phyloP scores from a whole-genome alignment of 1,284 basidiomycete genomes.

The Amylostereum areolatum region DNA sequence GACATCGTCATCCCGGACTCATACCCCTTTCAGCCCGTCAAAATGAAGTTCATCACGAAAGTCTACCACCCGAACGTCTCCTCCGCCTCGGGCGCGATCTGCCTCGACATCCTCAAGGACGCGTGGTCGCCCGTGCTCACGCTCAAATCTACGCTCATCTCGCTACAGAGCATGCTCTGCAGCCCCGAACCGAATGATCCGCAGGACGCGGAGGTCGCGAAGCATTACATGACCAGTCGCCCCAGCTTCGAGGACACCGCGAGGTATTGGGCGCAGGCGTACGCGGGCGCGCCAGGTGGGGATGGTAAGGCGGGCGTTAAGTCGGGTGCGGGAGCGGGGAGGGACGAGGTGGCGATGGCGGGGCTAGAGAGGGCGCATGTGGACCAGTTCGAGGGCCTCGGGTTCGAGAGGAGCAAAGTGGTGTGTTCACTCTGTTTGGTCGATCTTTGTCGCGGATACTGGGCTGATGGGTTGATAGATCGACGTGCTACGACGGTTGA shows the following conservation, averaged over 20 bases:
- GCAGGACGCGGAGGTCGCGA: constrained; percentile 97
- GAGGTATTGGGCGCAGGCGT: constrained; percentile 88
- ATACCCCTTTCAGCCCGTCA: constrained; percentile 96
- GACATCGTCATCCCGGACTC: constrained; percentile 93
- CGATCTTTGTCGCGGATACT: background rate
- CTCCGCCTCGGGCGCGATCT: constrained; percentile 89
- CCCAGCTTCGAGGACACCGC: constrained; percentile 90
- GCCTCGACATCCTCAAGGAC: constrained; percentile 84
- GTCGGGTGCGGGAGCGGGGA: constrained; percentile 17
- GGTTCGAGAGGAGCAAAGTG: constrained; percentile 72
- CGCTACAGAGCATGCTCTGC: constrained; percentile 92
- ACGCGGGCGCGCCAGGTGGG: constrained; percentile 68
- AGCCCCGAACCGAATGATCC: constrained; percentile 96
- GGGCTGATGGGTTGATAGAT: constrained; percentile 43
- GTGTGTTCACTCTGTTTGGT: constrained; percentile 39
- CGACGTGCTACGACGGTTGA: constrained; percentile 79
- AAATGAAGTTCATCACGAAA: constrained; percentile 97
- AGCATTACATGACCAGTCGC: constrained; percentile 90
- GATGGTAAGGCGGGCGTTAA: constrained; percentile 28
- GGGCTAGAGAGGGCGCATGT: constrained; percentile 71
- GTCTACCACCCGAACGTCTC: constrained; percentile 98
- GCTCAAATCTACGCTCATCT: constrained; percentile 95
- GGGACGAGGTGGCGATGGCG: constrained; percentile 69
- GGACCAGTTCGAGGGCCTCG: constrained; percentile 64
- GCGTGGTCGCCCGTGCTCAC: constrained; percentile 94